Conservation (phyloP, 2,329 filamentous ascomycete species). For the Neofusicoccum ribis region DNA sequence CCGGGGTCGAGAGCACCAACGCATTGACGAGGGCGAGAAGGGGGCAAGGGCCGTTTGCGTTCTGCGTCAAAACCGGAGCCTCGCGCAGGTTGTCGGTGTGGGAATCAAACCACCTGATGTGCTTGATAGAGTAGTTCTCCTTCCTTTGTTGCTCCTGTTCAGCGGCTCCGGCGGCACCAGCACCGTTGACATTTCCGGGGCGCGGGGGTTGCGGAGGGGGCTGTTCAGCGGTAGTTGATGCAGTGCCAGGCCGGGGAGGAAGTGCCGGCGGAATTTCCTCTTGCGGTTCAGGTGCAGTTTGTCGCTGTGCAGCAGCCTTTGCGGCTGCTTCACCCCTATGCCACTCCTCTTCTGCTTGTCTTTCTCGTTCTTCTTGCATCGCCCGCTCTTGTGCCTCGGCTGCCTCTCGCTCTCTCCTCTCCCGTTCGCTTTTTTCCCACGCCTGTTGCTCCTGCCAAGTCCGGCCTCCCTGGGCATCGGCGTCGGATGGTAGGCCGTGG, state of each 20-base stretch:
- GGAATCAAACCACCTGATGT: slow-evolving; percentile 79
- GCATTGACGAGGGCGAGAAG: slow-evolving; percentile 92
- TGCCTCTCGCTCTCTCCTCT: slow-evolving; percentile 28
- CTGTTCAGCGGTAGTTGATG: slow-evolving; percentile 25
- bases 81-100: slow-evolving; percentile 62
- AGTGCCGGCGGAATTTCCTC: slow-evolving; percentile 30
- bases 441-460: slow-evolving; percentile 35
- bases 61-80: slow-evolving; percentile 90
- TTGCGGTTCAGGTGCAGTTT: not conserved
- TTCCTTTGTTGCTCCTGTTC: slow-evolving; percentile 50
- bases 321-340: slow-evolving; percentile 25
- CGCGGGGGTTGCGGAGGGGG: slow-evolving; percentile 34
- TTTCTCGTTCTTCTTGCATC: slow-evolving; percentile 27
- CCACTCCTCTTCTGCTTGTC: slow-evolving; percentile 30
- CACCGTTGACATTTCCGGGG: slow-evolving; percentile 23
- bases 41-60: slow-evolving; percentile 91
- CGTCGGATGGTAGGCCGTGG: slow-evolving; percentile 25
- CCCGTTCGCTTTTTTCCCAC: slow-evolving; percentile 31
- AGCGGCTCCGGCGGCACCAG: slow-evolving; percentile 24
- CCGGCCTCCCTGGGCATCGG: slow-evolving; percentile 21
- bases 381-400: slow-evolving; percentile 26
- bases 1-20: slow-evolving; percentile 77
- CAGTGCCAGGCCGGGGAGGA: slow-evolving; percentile 31
- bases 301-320: slow-evolving; percentile 21
- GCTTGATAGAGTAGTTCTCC: slow-evolving; percentile 92